Evolutionary conservation across 2,329 filamentous ascomycete species (phyloP).

Genomic region (Aspergillus tanneri): DNA sequence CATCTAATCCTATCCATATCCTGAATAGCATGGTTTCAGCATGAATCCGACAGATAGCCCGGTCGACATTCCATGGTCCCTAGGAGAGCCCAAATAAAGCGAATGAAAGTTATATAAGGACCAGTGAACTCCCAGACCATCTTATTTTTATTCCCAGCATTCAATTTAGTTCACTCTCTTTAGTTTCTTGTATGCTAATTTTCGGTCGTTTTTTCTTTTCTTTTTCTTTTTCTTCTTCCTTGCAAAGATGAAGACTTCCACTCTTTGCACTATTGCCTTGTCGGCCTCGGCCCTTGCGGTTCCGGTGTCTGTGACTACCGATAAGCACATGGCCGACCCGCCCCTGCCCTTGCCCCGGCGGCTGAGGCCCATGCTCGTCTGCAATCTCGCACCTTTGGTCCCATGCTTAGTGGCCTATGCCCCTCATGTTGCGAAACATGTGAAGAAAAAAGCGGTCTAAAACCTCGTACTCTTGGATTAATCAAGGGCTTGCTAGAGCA

Average conservation of each 20-base stretch:
- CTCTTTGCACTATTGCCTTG: neutral
- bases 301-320: neutral
- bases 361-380: neutral
- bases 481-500: too few species aligned
- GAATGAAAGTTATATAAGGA: neutral
- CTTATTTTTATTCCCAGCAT: neutral
- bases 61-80: neutral
- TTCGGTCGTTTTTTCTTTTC: neutral
- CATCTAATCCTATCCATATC: neutral
- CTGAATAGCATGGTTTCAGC: neutral
- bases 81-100: neutral
- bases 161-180: neutral
- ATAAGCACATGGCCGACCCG: neutral
- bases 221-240: neutral
- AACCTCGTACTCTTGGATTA: too few species aligned
- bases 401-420: neutral
- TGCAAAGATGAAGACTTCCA: neutral
- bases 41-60: neutral
- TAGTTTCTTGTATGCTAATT: neutral
- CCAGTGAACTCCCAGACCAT: neutral
- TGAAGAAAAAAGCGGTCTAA: too few species aligned
- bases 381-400: neutral
- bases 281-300: neutral
- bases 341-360: neutral
- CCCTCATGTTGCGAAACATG: too few species aligned